Base-by-base conservation (phyloP, 371 early-diverging fungal species). In the Rhizopus delemar region DNA sequence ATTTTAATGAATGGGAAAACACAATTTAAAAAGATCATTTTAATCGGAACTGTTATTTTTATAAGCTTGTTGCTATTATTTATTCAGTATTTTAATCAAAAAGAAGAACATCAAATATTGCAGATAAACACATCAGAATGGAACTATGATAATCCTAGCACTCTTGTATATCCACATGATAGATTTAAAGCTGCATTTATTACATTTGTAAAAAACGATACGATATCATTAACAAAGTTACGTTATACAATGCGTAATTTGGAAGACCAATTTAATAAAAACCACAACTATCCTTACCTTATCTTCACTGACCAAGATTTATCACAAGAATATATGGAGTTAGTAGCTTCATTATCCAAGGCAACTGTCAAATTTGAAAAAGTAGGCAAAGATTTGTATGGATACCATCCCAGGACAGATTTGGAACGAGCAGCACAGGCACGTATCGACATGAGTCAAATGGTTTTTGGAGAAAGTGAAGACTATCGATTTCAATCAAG, bases 401-500 rank as follows among this genome's bases (percentile, higher is more conserved):
- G 76, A 3, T 75, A 79, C 46, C 51, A 59, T 12, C 46, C 56
- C 9, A 15, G 29, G 1, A 73, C 66, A 3, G 73, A 74, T 51
- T 39, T 51, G 36, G 52, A 64, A 9, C 65, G 57, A 48, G 79
- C 79, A 7, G 69, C 58, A 2, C 34, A 71, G 36, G 69, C 74
- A 29, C 63, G 76, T 13, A 50, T 59, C 22, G 31, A 59, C 8
- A 48, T 72, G 57, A 67, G 68, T n/a, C 57, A 61, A 28, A 65
- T 57, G 5, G 59, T 71, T 53, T 75, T 73, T 71, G 79, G 79
- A 36, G 70, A 73, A 36, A 71, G 69, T 39, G 75, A 75, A 46
- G 70, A 75, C 12, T 73, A 73, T 57, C 65, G 75, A 31, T 75
- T 78, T 59, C 60, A 73, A 28, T 69, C 79, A 33, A 66, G 79